Evolutionary conservation across 2,329 filamentous ascomycete genomes (phyloP).

Genomic region (Nannizziopsis arthrosporioides): DNA sequence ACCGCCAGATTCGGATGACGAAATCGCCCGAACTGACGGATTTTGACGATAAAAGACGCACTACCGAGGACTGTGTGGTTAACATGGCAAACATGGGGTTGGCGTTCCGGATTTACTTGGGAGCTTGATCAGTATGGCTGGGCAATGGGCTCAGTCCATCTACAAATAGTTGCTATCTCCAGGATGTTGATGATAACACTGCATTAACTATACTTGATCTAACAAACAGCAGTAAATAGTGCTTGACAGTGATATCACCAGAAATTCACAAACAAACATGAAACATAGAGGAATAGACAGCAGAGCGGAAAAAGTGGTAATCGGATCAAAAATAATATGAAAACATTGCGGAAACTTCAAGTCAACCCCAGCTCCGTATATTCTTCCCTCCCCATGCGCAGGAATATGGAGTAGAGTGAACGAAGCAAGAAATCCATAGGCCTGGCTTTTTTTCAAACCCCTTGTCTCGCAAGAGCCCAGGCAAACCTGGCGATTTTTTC

Average conservation of each 20-base stretch:
- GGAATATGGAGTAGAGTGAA: slow-evolving; percentile 5
- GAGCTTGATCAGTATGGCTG: neutral
- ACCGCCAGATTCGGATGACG: neutral
- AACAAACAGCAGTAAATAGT: slow-evolving; percentile 2
- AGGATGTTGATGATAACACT: slow-evolving; percentile 6
- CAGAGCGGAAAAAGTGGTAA: neutral
- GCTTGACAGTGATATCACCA: slow-evolving; percentile 3
- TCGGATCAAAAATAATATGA: neutral
- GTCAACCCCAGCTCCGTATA: slow-evolving; percentile 4
- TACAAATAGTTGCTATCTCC: no score
- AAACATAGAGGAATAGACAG: neutral
- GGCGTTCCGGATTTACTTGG: no score
- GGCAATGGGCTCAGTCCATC: no score
- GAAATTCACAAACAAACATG: neutral
- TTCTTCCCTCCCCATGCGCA: slow-evolving; percentile 8
- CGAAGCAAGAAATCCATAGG: neutral
- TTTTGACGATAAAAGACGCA: no score
- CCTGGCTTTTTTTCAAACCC: neutral
- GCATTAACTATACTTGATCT: slow-evolving; percentile 8
- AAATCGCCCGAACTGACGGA: no score
- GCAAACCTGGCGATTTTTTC: slow-evolving; percentile 4
- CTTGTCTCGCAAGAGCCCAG: slow-evolving; percentile 6
- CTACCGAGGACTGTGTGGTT: no score
- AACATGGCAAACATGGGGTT: no score
- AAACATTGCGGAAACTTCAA: slow-evolving; percentile 4